Percentiles rank a stretch among this genome's conserved stretches.
These are phyloP conservation scores for Beauveria brongniartii DNA, from an alignment of 2,329 filamentous ascomycete species.

Conservation along the genomic window DNA sequence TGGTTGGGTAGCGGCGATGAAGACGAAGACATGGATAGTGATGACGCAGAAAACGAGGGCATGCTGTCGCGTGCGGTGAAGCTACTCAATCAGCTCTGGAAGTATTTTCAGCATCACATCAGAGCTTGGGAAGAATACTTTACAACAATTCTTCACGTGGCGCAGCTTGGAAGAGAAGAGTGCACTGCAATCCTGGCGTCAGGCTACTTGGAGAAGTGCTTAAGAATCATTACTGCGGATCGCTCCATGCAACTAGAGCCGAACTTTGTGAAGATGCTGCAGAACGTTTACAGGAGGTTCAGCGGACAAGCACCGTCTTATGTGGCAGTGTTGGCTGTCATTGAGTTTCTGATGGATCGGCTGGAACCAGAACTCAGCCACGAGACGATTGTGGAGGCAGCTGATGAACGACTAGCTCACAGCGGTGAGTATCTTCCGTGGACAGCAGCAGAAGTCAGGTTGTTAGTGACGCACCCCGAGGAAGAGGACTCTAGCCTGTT, in stretches of 20 bases:
- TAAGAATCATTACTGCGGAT: slow-evolving; percentile 57
- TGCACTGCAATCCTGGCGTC: slow-evolving; percentile 50
- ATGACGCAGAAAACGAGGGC: slow-evolving; percentile 1
- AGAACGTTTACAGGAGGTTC: slow-evolving; percentile 41
- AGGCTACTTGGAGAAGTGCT: slow-evolving; percentile 49
- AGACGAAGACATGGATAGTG: slow-evolving; percentile 5
- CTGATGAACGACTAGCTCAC: slow-evolving; percentile 30
- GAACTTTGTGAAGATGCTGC: slow-evolving; percentile 49
- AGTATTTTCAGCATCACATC: slow-evolving; percentile 50
- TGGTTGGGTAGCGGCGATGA: not conserved
- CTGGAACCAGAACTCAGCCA: slow-evolving; percentile 31
- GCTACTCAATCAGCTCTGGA: slow-evolving; percentile 51
- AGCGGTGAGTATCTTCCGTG: slow-evolving; percentile 33
- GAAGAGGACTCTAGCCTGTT: slow-evolving; percentile 39
- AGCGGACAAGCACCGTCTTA: slow-evolving; percentile 46
- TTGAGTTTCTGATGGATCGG: slow-evolving; percentile 35
- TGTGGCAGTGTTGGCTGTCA: slow-evolving; percentile 42
- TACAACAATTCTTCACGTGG: slow-evolving; percentile 59
- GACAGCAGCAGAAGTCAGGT: slow-evolving; percentile 36
- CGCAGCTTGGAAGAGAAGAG: slow-evolving; percentile 51
- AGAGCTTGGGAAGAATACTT: slow-evolving; percentile 74
- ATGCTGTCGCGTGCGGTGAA: slow-evolving; percentile 32
- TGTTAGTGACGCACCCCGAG: slow-evolving; percentile 34
- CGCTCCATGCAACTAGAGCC: slow-evolving; percentile 38
- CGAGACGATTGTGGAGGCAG: slow-evolving; percentile 30